These are phyloP conservation scores for Coemansia guatemalensis DNA, from an alignment of 192 early-diverging fungal species.

Conservation along the genomic window DNA sequence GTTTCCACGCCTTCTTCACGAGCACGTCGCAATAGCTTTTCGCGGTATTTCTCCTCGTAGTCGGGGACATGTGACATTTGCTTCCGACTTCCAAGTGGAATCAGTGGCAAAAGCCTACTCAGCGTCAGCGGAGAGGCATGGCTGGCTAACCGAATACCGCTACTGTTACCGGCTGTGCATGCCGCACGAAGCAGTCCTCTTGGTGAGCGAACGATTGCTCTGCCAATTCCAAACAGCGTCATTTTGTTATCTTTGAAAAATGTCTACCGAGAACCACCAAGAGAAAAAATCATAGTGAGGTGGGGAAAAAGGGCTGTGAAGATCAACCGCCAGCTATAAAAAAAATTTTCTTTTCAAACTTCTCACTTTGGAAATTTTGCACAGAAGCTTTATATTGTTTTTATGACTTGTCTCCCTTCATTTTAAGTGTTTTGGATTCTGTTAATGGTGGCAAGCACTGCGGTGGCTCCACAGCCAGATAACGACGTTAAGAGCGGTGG, in stretches of 20 bases:
- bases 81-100: constrained; percentile 16
- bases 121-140: constrained; percentile 28
- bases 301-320: not conserved
- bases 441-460: constrained; percentile 1
- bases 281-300: not conserved
- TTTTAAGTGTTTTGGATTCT: not conserved
- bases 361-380: not conserved
- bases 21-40: constrained; percentile 60
- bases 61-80: constrained; percentile 54
- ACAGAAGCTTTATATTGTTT: not conserved
- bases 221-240: not conserved
- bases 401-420: not conserved
- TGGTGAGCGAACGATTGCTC: not conserved
- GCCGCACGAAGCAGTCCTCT: not conserved
- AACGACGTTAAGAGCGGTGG: not conserved
- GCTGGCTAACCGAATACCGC: constrained; percentile 27
- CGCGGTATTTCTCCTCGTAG: constrained; percentile 64
- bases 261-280: not conserved
- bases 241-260: constrained; percentile 1
- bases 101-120: constrained; percentile 10
- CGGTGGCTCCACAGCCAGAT: not conserved
- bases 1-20: constrained; percentile 44
- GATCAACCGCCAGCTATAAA: not conserved
- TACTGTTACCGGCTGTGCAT: not conserved
- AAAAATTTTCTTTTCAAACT: not conserved